Evolutionary conservation across 1,284 basidiomycete species (phyloP).

Genomic region (Phlebopus sp.): DNA sequence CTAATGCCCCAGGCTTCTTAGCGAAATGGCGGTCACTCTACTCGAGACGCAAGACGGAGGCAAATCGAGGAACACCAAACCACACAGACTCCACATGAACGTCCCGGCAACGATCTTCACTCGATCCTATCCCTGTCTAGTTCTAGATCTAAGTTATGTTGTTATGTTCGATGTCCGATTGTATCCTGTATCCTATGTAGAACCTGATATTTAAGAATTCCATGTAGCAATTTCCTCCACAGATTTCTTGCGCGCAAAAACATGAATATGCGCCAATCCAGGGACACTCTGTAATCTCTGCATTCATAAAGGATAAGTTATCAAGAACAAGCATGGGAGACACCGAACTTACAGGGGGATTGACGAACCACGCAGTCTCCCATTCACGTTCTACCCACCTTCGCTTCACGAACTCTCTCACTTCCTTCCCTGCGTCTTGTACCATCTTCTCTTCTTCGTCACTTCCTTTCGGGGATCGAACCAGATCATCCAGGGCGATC

Average conservation of each 20-base stretch:
- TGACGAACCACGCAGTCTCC: constrained; percentile 87
- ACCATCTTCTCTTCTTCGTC: constrained; percentile 54
- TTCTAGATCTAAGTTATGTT: too few species aligned
- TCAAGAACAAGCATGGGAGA: not conserved
- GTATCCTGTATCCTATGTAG: too few species aligned
- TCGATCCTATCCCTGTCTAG: too few species aligned
- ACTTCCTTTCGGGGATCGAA: constrained; percentile 40
- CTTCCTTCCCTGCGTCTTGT: constrained; percentile 49
- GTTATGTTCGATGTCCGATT: too few species aligned
- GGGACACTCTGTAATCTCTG: constrained; percentile 78
- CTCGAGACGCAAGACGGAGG: too few species aligned
- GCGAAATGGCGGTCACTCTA: too few species aligned
- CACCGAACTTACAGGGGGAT: constrained; percentile 62
- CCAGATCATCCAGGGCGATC: constrained; percentile 56
- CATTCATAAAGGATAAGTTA: constrained; percentile 5
- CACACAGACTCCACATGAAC: too few species aligned
- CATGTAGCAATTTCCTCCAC: constrained; percentile 20
- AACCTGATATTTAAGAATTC: constrained; percentile 7
- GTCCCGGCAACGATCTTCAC: too few species aligned
- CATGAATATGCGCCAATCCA: constrained; percentile 75
- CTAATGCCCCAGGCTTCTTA: too few species aligned
- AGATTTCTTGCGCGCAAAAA: constrained; percentile 63
- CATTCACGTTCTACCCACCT: constrained; percentile 66
- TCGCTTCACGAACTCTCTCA: constrained; percentile 57
- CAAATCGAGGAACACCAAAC: too few species aligned